These are phyloP conservation scores for Globisporangium spinosum DNA, from an alignment of 352 stramenopile species.

Conservation along the genomic window DNA sequence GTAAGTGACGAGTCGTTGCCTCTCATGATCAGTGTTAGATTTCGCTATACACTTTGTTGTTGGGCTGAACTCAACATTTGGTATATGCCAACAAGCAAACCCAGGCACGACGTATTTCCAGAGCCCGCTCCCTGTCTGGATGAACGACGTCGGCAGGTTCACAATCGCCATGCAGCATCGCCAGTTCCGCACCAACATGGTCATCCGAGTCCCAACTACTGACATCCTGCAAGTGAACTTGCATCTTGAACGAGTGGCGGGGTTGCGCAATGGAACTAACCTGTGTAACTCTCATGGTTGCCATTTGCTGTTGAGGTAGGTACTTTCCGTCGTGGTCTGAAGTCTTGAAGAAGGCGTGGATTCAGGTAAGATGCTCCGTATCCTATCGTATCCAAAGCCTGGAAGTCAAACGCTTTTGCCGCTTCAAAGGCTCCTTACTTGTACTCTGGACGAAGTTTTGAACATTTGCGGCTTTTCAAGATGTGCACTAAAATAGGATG, in stretches of 20 bases:
- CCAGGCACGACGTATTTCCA: conserved; percentile 41
- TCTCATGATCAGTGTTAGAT: background rate
- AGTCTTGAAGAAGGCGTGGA: conserved; percentile 61
- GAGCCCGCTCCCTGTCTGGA: conserved; percentile 41
- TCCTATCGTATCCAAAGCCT: background rate
- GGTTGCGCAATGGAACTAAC: background rate
- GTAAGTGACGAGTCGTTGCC: conserved; percentile 22
- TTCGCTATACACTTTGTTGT: background rate
- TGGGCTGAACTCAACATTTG: background rate
- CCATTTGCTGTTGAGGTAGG: conserved; percentile 17
- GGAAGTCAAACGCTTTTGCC: background rate
- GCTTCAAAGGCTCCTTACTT: background rate
- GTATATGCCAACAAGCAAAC: background rate
- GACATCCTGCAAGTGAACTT: conserved; percentile 29
- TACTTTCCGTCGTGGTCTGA: conserved; percentile 59
- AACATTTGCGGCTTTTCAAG: conserved; percentile 1
- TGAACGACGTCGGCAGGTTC: conserved; percentile 20
- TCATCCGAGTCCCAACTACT: conserved; percentile 37
- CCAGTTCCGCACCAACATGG: conserved; percentile 35
- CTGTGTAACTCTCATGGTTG: background rate
- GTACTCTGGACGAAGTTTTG: background rate
- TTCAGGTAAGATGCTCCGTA: conserved; percentile 36
- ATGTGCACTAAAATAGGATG: background rate
- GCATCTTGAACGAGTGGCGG: no score
- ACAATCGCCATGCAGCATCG: conserved; percentile 5